A percentile compares a stretch with the other conserved stretches of the same genome.
phyloP scores from a whole-genome alignment of 202 grass and related monocot genomes.

The Eragrostis tef region DNA sequence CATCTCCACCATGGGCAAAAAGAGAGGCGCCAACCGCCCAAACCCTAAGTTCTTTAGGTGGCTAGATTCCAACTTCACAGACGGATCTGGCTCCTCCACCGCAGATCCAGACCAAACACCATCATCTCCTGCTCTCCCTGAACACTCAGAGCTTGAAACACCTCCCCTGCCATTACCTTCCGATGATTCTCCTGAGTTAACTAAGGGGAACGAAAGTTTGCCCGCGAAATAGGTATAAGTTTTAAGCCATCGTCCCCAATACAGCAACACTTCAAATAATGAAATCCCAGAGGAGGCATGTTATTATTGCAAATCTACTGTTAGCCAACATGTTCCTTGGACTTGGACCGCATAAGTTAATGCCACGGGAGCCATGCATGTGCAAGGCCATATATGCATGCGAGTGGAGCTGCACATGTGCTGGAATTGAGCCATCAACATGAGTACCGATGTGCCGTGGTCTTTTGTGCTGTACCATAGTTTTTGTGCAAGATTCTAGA shows the following conservation, averaged over 20 bases:
- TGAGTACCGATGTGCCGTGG: neutral
- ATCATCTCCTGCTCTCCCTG: too few relatives aligned
- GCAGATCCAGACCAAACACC: too few relatives aligned
- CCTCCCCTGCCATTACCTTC: neutral
- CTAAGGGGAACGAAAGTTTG: neutral
- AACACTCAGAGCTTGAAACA: too few relatives aligned
- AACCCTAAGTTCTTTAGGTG: too few relatives aligned
- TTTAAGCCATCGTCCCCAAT: neutral
- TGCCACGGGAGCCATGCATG: neutral
- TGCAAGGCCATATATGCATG: neutral
- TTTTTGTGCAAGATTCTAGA: conserved; percentile 19
- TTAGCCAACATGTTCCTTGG: neutral
- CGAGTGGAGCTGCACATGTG: conserved; percentile 19
- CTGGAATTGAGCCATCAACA: conserved; percentile 5
- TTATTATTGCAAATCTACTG: neutral
- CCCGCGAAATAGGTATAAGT: neutral
- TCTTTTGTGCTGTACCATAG: conserved; percentile 7
- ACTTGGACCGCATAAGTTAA: neutral
- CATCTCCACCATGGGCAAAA: too few relatives aligned
- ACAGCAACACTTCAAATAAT: neutral
- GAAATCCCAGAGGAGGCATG: neutral
- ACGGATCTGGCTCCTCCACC: too few relatives aligned
- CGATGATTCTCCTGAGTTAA: neutral
- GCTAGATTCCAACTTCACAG: too few relatives aligned
- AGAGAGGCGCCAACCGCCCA: too few relatives aligned